Percentiles rank a stretch among this genome's conserved stretches.
phyloP scores from a whole-genome alignment of 2,329 filamentous ascomycete genomes.

The Neurospora sp. region DNA sequence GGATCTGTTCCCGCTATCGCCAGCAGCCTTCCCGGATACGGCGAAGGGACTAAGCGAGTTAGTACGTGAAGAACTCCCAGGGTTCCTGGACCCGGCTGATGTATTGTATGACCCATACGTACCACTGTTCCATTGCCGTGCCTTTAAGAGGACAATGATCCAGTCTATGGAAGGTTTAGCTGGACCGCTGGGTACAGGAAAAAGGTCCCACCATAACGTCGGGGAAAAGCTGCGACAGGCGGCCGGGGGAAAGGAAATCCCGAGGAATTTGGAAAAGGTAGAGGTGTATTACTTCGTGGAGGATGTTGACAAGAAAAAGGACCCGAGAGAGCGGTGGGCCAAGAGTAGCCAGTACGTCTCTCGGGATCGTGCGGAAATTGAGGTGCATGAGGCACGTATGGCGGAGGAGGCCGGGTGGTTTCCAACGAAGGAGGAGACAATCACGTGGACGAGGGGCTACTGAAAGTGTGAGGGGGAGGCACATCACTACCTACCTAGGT shows the following conservation, averaged over 20 bases:
- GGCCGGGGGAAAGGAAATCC: not conserved
- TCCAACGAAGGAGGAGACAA: not conserved
- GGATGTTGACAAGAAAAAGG: not conserved
- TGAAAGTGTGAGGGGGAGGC: not conserved
- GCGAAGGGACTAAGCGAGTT: not conserved
- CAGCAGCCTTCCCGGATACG: not conserved
- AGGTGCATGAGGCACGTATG: not conserved
- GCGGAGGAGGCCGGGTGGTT: not conserved
- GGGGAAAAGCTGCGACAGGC: not conserved
- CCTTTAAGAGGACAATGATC: not conserved
- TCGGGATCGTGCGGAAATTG: not conserved
- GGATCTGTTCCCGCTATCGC: not conserved
- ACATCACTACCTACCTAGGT: not conserved
- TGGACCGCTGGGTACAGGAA: not conserved
- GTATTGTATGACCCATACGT: rapidly evolving
- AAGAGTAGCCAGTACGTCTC: not conserved
- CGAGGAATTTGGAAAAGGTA: not conserved
- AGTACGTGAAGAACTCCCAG: not conserved
- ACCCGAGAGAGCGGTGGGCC: not conserved
- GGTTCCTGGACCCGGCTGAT: not conserved
- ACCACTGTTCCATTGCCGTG: no score
- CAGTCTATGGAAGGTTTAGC: not conserved
- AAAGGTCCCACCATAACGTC: not conserved
- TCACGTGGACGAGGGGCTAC: not conserved
- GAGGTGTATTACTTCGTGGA: not conserved